phyloP scores from a whole-genome alignment of 257 asterid genomes.

The Solanum acaule region DNA sequence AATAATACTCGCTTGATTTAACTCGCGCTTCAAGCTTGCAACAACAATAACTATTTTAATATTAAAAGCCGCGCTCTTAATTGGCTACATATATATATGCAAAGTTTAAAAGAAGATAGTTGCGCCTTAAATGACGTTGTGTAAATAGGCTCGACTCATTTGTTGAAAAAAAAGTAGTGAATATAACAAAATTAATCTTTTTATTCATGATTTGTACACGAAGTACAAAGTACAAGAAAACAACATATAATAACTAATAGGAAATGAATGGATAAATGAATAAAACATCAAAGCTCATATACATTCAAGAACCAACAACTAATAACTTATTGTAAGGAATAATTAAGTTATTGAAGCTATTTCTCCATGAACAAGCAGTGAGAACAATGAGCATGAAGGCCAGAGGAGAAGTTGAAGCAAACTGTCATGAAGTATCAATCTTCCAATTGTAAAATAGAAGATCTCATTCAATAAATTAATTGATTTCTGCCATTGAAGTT shows the following conservation, averaged over 20 bases:
- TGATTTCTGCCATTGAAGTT: background rate
- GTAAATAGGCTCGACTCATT: no score
- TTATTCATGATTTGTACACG: background rate
- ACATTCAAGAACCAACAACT: background rate
- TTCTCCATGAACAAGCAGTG: background rate
- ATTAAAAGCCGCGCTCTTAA: no score
- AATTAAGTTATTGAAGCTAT: no score
- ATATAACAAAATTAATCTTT: background rate
- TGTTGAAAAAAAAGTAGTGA: no score
- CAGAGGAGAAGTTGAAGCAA: conserved; percentile 6
- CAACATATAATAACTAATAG: background rate
- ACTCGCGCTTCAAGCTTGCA: no score
- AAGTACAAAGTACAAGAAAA: background rate
- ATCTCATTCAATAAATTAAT: background rate
- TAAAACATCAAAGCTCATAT: background rate
- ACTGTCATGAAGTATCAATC: background rate
- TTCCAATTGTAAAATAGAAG: background rate
- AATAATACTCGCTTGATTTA: no score
- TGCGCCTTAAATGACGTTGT: background rate
- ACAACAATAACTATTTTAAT: no score
- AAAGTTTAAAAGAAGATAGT: background rate
- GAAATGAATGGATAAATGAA: background rate
- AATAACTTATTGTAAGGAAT: background rate
- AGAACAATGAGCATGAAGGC: background rate
- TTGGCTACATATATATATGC: background rate